Conservation (phyloP, 1,284 basidiomycete species). For the Mycosarcoma mackinlayi region DNA sequence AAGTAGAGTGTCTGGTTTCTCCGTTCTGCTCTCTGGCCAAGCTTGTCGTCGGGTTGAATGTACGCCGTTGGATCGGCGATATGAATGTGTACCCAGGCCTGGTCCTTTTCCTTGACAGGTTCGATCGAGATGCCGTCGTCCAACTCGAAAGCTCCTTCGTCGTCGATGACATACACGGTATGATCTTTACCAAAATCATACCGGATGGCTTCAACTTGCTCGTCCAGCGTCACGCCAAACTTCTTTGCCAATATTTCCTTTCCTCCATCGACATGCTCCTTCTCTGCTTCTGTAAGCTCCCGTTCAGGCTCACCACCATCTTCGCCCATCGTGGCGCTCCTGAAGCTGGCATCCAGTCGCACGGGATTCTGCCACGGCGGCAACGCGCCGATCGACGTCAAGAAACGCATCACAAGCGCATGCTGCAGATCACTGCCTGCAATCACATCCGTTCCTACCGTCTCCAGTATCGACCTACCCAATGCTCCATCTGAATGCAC, state of each 20-base stretch:
- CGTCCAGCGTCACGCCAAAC: conserved; percentile 22
- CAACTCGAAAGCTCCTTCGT: conserved; percentile 82
- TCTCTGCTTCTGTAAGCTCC: not conserved
- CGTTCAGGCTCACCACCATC: conserved; percentile 22
- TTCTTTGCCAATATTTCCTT: conserved; percentile 8
- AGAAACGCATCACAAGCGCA: conserved; percentile 46
- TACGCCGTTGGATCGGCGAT: conserved; percentile 90
- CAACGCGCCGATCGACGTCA: conserved; percentile 46
- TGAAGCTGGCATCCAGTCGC: conserved; percentile 42
- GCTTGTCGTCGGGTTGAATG: conserved; percentile 78
- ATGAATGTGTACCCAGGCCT: conserved; percentile 87
- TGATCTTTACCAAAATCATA: conserved; percentile 82
- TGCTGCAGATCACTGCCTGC: conserved; percentile 50
- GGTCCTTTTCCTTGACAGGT: conserved; percentile 60
- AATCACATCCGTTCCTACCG: conserved; percentile 20
- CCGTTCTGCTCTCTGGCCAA: conserved; percentile 48
- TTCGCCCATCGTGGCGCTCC: conserved; percentile 15
- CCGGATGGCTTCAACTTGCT: conserved; percentile 31
- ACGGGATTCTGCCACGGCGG: conserved; percentile 57
- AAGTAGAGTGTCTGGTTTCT: conserved; percentile 58
- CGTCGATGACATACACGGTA: conserved; percentile 90
- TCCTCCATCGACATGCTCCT: not conserved
- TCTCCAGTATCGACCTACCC: conserved; percentile 23
- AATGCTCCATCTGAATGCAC: conserved; percentile 1
- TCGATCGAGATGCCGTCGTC: conserved; percentile 90